Percentiles rank a stretch among this genome's conserved stretches.
Evolutionary conservation across 257 asterid species (phyloP).

Genomic region (Euphrasia confusa): DNA sequence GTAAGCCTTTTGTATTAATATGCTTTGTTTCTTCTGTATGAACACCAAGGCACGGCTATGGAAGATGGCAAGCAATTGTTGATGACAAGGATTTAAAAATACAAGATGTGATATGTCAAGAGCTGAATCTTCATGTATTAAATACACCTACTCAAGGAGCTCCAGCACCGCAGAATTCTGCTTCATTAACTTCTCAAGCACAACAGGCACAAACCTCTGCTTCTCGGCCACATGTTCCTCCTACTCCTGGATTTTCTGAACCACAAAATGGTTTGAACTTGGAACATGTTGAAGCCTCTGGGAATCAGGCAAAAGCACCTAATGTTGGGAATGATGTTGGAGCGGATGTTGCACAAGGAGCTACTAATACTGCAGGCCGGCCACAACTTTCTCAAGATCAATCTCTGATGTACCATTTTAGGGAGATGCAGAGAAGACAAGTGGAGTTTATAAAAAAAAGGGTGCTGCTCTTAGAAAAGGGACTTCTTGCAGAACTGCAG

Average conservation of each 20-base stretch:
- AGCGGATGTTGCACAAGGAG: slow-evolving; percentile 49
- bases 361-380: slow-evolving; percentile 48
- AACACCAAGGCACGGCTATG: slow-evolving; percentile 84
- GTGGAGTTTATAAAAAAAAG: slow-evolving; percentile 90
- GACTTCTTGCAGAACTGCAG: slow-evolving; percentile 66
- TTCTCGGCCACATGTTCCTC: slow-evolving; percentile 37
- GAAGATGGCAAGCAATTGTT: slow-evolving; percentile 96
- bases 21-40: slow-evolving; percentile 26
- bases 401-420: slow-evolving; percentile 45
- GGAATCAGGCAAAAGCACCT: slow-evolving; percentile 40
- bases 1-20: slow-evolving; percentile 16
- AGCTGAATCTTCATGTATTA: slow-evolving; percentile 65
- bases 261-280: slow-evolving; percentile 37
- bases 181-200: slow-evolving; percentile 38
- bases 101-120: slow-evolving; percentile 88
- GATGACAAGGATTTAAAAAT: slow-evolving; percentile 85
- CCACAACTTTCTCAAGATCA: slow-evolving; percentile 65
- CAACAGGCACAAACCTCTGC: slow-evolving; percentile 41
- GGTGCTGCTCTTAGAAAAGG: slow-evolving; percentile 87
- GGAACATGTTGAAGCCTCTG: slow-evolving; percentile 41
- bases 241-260: slow-evolving; percentile 38
- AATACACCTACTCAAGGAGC: slow-evolving; percentile 43
- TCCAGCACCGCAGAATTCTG: slow-evolving; percentile 32
- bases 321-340: slow-evolving; percentile 39
- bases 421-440: slow-evolving; percentile 93